Base-by-base conservation (phyloP, 208 protist genomes). In the Acanthamoeba polyphaga region DNA sequence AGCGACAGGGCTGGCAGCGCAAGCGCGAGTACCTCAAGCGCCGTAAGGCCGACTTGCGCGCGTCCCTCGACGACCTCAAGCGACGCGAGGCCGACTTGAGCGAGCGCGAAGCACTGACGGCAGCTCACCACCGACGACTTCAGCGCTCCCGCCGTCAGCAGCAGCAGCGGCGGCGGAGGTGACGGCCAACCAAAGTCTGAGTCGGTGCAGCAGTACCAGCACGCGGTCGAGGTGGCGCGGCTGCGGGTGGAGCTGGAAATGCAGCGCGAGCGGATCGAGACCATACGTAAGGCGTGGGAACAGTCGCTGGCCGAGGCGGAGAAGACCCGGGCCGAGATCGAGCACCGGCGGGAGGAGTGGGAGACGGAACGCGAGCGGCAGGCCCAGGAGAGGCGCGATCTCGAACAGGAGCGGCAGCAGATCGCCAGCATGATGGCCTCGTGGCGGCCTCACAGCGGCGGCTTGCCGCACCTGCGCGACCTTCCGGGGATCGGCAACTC, bases 291-390 rank as follows among this genome's bases (percentile, higher is more conserved):
- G n/a, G 70, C 70, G 15, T 78, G 70, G 70, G 70, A 49, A 1
- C 12, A 49, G 22, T 78, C 70, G n/a, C 38, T 78, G 70, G 29
- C 70, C 29, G 70, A 78, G 29, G 70, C 70, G n/a, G 70, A 78
- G 70, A 29, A 19, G 70, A n/a, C 29, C 5, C 70, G 70, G 32
- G 9, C 38, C 15, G 70, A 78, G 70, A 43, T 78, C 70, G 70
- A 78, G 29, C 70, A n/a, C 70, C 9, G 9, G 22, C 66, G 66
- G 66, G 22, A 8, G 3, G 66, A 72, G 66, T 72, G 66, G 66
- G 66, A 72, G 66, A 13, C 9, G 17, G 70, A 43, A 19, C 70
- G 70, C 15, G n/a, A 78, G 70, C 70, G n/a, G 38, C 70, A 43
- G 38, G 7, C 38, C 8, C n/a, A 78, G n/a, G 70, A 78, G 15